phyloP scores from a whole-genome alignment of 306 rosid species.

The Casuarina cunninghamiana region DNA sequence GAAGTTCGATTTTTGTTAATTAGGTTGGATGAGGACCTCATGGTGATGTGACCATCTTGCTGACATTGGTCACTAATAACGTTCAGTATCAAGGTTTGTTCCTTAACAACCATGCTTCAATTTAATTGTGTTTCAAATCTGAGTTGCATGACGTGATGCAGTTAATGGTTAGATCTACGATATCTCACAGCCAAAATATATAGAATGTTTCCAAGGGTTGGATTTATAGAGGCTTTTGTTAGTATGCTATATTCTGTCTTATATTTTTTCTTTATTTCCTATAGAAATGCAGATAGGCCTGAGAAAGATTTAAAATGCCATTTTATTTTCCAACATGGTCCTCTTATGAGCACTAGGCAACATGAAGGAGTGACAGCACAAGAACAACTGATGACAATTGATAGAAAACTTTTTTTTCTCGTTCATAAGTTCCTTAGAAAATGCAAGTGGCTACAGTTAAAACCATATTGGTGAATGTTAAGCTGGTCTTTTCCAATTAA shows the following conservation, averaged over 20 bases:
- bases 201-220: background rate
- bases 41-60: conserved; percentile 95
- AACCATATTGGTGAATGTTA: background rate
- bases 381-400: conserved; percentile 1
- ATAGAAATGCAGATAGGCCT: background rate
- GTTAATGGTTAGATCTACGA: background rate
- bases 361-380: background rate
- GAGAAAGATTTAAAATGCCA: background rate
- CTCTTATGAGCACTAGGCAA: background rate
- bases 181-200: background rate
- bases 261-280: background rate
- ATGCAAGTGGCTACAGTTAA: background rate
- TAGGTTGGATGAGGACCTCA: conserved; percentile 88
- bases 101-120: conserved; percentile 6
- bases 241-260: background rate
- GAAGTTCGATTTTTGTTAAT: conserved; percentile 18
- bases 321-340: background rate
- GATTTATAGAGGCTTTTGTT: background rate
- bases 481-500: background rate
- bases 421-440: background rate
- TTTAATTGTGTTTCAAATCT: background rate
- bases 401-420: background rate
- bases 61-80: conserved; percentile 79
- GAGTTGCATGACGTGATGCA: background rate
- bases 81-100: conserved; percentile 85